Percentiles rank a stretch among this genome's conserved stretches.
These are phyloP conservation scores for Omphalotus guepiniiformis DNA, from an alignment of 768 basidiomycete genomes.

Conservation along the genomic window DNA sequence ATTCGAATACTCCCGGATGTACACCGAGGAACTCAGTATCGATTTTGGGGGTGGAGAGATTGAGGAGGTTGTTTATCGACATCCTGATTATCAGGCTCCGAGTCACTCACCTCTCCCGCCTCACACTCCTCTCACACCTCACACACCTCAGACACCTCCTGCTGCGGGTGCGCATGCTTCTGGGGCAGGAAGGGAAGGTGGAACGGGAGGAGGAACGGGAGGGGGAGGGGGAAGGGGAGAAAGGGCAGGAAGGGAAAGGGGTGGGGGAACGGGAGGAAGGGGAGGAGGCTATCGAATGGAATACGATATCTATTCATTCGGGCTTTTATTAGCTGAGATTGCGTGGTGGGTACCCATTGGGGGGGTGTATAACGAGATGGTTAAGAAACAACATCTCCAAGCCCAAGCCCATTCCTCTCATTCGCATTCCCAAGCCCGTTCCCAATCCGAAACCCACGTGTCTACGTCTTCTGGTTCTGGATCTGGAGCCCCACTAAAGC, in stretches of 20 bases:
- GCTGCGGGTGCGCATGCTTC: no score
- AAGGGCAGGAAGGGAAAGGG: no score
- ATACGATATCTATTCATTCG: constrained; percentile 13
- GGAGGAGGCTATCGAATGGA: constrained; percentile 9
- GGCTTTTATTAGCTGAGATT: constrained; percentile 10
- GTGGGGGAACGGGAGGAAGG: background rate
- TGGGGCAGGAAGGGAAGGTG: no score
- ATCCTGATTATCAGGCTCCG: constrained; percentile 9
- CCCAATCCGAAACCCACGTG: no score
- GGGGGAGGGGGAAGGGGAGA: no score
- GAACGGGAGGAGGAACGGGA: no score
- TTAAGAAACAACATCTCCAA: background rate
- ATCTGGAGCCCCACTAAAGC: background rate
- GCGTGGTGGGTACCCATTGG: constrained; percentile 11
- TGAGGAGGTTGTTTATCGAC: constrained; percentile 8
- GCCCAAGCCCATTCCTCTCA: background rate
- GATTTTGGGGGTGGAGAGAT: background rate
- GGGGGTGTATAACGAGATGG: background rate
- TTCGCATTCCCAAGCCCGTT: no score
- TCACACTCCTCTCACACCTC: no score
- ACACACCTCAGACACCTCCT: no score
- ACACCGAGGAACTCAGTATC: constrained; percentile 8
- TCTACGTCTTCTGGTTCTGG: background rate
- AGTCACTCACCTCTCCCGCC: no score
- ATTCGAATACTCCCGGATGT: constrained; percentile 12